Evolutionary conservation across 768 basidiomycete genomes (phyloP), one percentile per base, ranked within the genome.

Genomic region (Boletellus emodensis): DNA sequence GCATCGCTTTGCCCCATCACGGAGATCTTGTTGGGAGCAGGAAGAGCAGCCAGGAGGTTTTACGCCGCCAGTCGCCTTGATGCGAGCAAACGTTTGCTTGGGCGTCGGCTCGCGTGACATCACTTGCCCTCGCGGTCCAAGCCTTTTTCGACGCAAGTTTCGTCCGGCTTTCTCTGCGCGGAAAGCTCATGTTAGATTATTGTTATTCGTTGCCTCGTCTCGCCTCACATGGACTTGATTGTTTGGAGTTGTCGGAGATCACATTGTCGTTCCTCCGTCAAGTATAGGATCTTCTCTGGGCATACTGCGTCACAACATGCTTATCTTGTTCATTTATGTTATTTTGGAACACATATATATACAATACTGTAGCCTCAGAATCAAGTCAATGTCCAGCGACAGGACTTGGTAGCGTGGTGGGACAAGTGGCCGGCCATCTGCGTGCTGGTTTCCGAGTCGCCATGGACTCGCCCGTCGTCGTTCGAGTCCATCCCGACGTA

Each of bases 1-100:
- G 74, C 3, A 76, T 81, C 51, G 72, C 78, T 1, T 60, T 82
- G 35, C 74, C 78, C 4, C 71, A 72, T 40, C 69, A 61, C n/a
- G 69, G 68, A 51, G 70, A 71, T 30, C 60, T 71, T 15, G 43
- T 67, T 60, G 66, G 70, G 65, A 70, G 72, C 59, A 65, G 71
- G 60, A 74, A 70, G 46, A 71, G 49, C 38, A 74, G 70, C 51
- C 66, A 66, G 28, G 78, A 80, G 58, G 53, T 62, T 22, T 45
- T 64, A 12, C 66, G 62, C 49, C 66, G 61, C 37, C 62, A 48
- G 36, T 68, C 62, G 20, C 61, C 61, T 49, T 61, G 17, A 57
- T 54, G 64, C 55, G 44, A 53, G 63, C 20, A 22, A 20, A 3
- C 10, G 20, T 20, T 4, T 18, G 20, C 20, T 20, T 7, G 28